These are phyloP conservation scores for Leptodontidium sp. DNA, from an alignment of 2,329 filamentous ascomycete genomes.

Conservation along the genomic window DNA sequence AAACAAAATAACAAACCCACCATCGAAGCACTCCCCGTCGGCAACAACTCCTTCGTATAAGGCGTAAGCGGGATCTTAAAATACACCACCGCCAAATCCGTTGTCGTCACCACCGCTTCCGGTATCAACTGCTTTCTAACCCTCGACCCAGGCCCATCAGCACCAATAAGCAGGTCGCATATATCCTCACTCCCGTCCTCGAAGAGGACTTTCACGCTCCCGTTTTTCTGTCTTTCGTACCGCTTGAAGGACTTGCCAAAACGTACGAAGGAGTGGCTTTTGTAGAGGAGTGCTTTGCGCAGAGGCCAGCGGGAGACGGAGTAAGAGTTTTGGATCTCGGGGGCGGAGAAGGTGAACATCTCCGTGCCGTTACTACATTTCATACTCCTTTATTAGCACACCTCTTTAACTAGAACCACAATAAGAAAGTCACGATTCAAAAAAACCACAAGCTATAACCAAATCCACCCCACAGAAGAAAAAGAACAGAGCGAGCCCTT, in stretches of 20 bases:
- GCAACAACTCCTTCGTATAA: constrained; percentile 35
- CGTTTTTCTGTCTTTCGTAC: constrained; percentile 42
- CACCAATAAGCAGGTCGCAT: constrained; percentile 63
- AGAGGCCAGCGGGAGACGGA: constrained; percentile 42
- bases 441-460: too few relatives aligned
- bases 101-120: constrained; percentile 30
- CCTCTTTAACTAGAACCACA: background rate
- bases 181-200: constrained; percentile 52
- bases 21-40: constrained; percentile 37
- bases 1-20: constrained; percentile 23
- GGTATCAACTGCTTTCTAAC: constrained; percentile 50
- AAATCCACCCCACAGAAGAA: too few relatives aligned
- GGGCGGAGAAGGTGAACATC: constrained; percentile 40
- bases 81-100: constrained; percentile 41
- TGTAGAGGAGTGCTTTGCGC: constrained; percentile 38
- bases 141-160: constrained; percentile 62
- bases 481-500: too few relatives aligned
- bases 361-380: constrained; percentile 31
- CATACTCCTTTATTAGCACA: background rate
- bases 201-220: constrained; percentile 51
- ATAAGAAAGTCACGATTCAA: too few relatives aligned
- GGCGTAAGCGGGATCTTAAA: constrained; percentile 43
- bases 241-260: constrained; percentile 47
- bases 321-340: constrained; percentile 39
- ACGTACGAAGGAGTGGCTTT: constrained; percentile 34